Evolutionary conservation across 495 filamentous ascomycete genomes (phyloP).

Genomic region (Penicillium samsonianum): DNA sequence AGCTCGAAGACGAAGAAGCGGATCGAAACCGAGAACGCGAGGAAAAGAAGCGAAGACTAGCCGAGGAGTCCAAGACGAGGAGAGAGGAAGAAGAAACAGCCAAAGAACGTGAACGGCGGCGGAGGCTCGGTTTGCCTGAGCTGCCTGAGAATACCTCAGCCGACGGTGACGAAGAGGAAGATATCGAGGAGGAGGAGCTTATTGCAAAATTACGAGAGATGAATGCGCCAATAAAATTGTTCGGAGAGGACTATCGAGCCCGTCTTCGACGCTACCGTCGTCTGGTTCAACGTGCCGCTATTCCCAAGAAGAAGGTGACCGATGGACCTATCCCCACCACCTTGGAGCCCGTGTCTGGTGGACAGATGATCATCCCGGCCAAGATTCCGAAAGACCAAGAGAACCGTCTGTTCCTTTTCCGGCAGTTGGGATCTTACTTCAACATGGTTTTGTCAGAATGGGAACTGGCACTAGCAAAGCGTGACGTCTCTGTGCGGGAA

Average conservation of each 20-base stretch:
- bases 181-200: slow-evolving; percentile 74
- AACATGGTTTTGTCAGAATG: slow-evolving; percentile 89
- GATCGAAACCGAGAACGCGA: slow-evolving; percentile 66
- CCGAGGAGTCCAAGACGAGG: slow-evolving; percentile 70
- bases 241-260: slow-evolving; percentile 77
- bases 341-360: slow-evolving; percentile 72
- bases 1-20: slow-evolving; percentile 85
- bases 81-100: slow-evolving; percentile 70
- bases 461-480: slow-evolving; percentile 72
- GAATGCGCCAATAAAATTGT: slow-evolving; percentile 71
- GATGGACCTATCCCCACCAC: slow-evolving; percentile 69
- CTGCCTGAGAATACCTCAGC: slow-evolving; percentile 50
- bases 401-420: slow-evolving; percentile 66
- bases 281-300: slow-evolving; percentile 48
- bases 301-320: slow-evolving; percentile 55
- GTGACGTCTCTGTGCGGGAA: slow-evolving; percentile 62
- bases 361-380: slow-evolving; percentile 78
- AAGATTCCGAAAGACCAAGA: slow-evolving; percentile 59
- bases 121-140: slow-evolving; percentile 69
- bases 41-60: slow-evolving; percentile 75
- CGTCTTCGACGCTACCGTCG: slow-evolving; percentile 69
- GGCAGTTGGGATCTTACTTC: slow-evolving; percentile 91
- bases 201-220: slow-evolving; percentile 64
- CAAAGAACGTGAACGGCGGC: slow-evolving; percentile 56
- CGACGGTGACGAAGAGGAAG: slow-evolving; percentile 53